phyloP scores from a whole-genome alignment of 2,329 filamentous ascomycete genomes.

The Fusarium nisikadoi region DNA sequence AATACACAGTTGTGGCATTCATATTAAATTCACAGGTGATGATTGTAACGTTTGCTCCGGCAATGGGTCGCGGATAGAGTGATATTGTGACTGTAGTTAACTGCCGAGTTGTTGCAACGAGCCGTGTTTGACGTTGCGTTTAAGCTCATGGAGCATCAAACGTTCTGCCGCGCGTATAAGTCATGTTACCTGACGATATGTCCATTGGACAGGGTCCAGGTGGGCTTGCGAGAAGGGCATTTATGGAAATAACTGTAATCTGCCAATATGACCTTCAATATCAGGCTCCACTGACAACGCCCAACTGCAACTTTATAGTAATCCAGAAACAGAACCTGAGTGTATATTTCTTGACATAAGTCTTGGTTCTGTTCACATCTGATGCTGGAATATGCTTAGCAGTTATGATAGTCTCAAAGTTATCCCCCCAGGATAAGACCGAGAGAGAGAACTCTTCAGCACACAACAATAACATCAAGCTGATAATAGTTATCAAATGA shows the following conservation, averaged over 20 bases:
- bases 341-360: not conserved
- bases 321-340: not conserved
- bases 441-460: not conserved
- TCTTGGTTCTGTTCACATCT: rapidly evolving
- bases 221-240: not conserved
- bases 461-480: rapidly evolving
- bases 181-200: not conserved
- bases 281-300: not conserved
- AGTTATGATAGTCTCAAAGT: rapidly evolving
- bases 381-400: not conserved
- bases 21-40: not conserved
- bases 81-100: not conserved
- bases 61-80: too few species aligned
- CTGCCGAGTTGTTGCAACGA: not conserved
- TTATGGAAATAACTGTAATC: not conserved
- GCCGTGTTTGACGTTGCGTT: not conserved
- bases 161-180: not conserved
- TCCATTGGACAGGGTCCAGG: not conserved
- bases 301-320: rapidly evolving
- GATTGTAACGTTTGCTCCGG: not conserved
- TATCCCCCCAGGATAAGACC: not conserved
- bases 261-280: not conserved
- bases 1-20: not conserved
- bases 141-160: constrained; percentile 4
- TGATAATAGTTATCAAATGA: rapidly evolving